Conservation (phyloP, 139 green algal species). For the Nannochloris sp. region DNA sequence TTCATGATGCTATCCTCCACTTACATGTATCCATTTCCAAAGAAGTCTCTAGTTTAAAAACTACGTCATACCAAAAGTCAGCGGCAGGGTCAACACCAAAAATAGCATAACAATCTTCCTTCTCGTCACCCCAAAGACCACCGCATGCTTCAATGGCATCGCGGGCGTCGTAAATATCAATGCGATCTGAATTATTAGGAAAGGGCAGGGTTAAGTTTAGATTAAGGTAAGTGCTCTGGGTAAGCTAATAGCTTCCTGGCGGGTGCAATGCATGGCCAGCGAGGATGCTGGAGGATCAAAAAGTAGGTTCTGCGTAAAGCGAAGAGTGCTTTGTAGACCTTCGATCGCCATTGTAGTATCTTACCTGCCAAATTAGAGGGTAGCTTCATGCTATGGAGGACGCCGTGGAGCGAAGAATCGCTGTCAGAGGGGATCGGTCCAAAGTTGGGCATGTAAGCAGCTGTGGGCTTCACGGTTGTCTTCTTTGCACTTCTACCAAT, state of each 20-base stretch:
- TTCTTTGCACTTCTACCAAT: too few relatives aligned
- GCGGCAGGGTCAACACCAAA: slow-evolving; percentile 14
- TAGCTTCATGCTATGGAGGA: neutral
- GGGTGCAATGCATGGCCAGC: too few relatives aligned
- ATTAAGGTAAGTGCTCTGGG: too few relatives aligned
- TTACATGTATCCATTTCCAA: slow-evolving; percentile 9
- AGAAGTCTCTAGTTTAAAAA: neutral
- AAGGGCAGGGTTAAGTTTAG: neutral
- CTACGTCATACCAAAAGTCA: slow-evolving; percentile 9
- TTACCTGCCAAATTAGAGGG: neutral
- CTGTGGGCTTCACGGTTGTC: too few relatives aligned
- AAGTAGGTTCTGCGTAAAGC: too few relatives aligned
- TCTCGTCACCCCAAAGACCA: slow-evolving; percentile 19
- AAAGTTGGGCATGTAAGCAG: too few relatives aligned
- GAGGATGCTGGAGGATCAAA: too few relatives aligned
- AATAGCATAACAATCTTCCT: slow-evolving; percentile 13
- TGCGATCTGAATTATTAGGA: neutral
- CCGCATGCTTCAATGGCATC: slow-evolving; percentile 28
- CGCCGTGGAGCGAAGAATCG: neutral
- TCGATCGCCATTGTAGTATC: neutral
- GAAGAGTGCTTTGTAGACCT: neutral
- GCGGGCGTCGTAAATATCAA: slow-evolving; percentile 1
- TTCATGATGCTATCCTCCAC: too few relatives aligned
- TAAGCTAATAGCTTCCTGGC: too few relatives aligned
- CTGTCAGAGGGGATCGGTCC: too few relatives aligned